Evolutionary conservation across 2,329 filamentous ascomycete genomes (phyloP).

Genomic region (Cercospora citrullina): DNA sequence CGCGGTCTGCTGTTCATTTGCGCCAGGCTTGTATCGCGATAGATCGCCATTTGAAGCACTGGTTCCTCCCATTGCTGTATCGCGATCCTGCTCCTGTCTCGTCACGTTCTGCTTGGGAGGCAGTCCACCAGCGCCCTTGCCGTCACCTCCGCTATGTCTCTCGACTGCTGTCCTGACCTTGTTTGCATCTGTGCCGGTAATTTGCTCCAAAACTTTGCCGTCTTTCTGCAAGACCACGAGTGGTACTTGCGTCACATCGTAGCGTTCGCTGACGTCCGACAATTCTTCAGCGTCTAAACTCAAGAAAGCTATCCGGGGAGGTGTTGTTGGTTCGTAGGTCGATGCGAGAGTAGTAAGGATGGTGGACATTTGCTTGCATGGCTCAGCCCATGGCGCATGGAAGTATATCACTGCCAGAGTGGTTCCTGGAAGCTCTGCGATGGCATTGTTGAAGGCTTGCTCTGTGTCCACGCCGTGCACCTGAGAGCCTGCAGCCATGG

Average conservation of each 20-base stretch:
- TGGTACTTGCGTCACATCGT: constrained; percentile 92
- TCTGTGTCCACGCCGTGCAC: constrained; percentile 76
- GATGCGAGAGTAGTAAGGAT: constrained; percentile 82
- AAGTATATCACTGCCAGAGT: constrained; percentile 87
- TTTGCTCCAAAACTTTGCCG: constrained; percentile 74
- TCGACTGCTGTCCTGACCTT: constrained; percentile 86
- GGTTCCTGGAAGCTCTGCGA: constrained; percentile 64
- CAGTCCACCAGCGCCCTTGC: constrained; percentile 41
- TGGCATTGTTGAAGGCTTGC: constrained; percentile 68
- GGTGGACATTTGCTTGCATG: constrained; percentile 89
- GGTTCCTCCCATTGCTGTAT: constrained; percentile 30
- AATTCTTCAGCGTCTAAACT: constrained; percentile 93
- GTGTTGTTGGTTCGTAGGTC: constrained; percentile 72
- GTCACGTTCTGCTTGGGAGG: constrained; percentile 44
- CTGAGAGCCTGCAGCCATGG: constrained; percentile 41
- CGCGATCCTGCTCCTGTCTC: constrained; percentile 21
- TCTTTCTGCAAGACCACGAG: constrained; percentile 82
- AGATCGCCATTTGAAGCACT: constrained; percentile 33
- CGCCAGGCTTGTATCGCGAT: constrained; percentile 48
- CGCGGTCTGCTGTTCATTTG: constrained; percentile 48
- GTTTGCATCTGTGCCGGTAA: constrained; percentile 85
- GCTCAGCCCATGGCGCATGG: constrained; percentile 94
- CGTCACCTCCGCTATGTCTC: constrained; percentile 61
- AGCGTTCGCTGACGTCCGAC: constrained; percentile 84
- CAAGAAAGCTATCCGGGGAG: constrained; percentile 74